Conservation (phyloP, 2,329 filamentous ascomycete species). For the Fusarium multiceps region DNA sequence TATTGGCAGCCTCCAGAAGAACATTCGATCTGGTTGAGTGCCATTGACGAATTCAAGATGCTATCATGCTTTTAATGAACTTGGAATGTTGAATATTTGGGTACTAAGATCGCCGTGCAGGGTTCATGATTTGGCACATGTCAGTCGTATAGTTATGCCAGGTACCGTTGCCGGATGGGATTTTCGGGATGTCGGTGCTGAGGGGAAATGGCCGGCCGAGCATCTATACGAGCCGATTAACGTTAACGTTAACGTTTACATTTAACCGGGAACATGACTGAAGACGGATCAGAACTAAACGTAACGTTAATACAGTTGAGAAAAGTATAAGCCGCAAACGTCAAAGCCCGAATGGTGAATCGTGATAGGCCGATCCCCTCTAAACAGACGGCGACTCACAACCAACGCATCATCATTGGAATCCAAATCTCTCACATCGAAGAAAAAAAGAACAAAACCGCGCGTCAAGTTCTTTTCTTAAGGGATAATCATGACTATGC, state of each 20-base stretch:
- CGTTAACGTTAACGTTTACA: background rate
- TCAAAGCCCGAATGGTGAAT: background rate
- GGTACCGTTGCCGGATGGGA: background rate
- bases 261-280: background rate
- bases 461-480: background rate
- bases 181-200: background rate
- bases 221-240: background rate
- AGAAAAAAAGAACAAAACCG: conserved; percentile 4
- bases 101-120: conserved; percentile 23
- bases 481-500: background rate
- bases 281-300: background rate
- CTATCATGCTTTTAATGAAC: background rate
- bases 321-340: background rate
- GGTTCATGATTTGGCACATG: conserved; percentile 10
- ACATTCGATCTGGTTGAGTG: too few species aligned
- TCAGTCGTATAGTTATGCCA: background rate
- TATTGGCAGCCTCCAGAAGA: background rate
- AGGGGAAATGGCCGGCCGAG: conserved; percentile 8
- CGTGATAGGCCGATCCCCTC: conserved; percentile 18
- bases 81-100: background rate
- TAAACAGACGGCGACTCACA: conserved; percentile 12
- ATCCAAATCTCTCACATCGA: conserved; percentile 14
- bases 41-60: too few species aligned
- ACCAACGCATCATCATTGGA: conserved; percentile 5
- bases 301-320: background rate